Evolutionary conservation across 441 rosid genomes (phyloP).

Genomic region (Adansonia gregorii): DNA sequence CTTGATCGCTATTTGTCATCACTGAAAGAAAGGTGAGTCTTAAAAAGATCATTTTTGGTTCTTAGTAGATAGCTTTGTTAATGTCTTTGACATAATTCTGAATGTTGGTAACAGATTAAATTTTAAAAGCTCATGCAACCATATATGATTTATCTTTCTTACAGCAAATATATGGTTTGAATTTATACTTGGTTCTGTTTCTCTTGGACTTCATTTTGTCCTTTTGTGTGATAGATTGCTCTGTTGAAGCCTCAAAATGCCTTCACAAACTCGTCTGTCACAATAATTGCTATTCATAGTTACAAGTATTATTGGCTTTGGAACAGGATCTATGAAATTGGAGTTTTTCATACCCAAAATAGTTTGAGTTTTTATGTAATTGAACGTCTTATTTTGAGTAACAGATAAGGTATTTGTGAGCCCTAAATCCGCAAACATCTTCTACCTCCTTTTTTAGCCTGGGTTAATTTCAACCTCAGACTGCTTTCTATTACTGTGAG

Average conservation of each 20-base stretch:
- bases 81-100: constrained; percentile 5
- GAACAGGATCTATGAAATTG: background rate
- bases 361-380: background rate
- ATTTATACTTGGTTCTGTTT: background rate
- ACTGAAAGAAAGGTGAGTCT: constrained; percentile 84
- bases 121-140: constrained; percentile 1
- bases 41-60: background rate
- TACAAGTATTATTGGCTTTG: background rate
- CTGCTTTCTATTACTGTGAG: background rate
- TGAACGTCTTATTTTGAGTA: background rate
- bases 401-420: constrained; percentile 17
- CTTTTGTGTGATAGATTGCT: constrained; percentile 1
- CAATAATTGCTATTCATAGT: background rate
- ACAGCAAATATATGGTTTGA: background rate
- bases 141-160: background rate
- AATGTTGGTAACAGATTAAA: constrained; percentile 1
- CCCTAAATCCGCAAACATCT: constrained; percentile 7
- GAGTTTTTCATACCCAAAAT: background rate
- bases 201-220: constrained; percentile 18
- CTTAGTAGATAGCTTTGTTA: background rate
- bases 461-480: background rate
- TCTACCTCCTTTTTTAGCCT: background rate
- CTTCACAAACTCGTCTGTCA: background rate
- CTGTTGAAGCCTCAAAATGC: constrained; percentile 6
- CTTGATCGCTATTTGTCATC: constrained; percentile 86